Percentiles rank a stretch among this genome's conserved stretches.
Evolutionary conservation across 2,329 filamentous ascomycete species (phyloP).

Genomic region (Amauroascus niger): DNA sequence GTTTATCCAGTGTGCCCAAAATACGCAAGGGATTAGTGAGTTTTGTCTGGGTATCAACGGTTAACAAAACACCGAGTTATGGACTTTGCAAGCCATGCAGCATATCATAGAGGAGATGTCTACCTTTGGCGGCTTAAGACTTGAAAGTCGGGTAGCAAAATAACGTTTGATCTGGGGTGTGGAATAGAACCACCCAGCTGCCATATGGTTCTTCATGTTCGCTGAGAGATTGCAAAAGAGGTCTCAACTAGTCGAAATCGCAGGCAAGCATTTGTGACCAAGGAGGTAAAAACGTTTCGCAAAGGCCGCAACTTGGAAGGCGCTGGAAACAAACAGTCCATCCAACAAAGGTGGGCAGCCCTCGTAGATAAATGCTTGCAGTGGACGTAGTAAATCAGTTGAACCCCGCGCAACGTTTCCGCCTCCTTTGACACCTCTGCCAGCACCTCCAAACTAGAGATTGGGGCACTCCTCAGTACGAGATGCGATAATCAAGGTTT

Average conservation of each 20-base stretch:
- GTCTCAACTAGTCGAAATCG: background rate
- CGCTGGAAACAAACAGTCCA: background rate
- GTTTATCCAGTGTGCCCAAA: constrained; percentile 42
- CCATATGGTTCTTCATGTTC: constrained; percentile 27
- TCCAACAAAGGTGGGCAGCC: too few relatives aligned
- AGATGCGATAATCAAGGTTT: background rate
- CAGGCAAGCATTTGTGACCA: background rate
- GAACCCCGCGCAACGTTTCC: too few relatives aligned
- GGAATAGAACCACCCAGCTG: constrained; percentile 28
- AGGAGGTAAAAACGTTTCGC: background rate
- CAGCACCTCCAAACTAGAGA: background rate
- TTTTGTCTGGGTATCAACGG: background rate
- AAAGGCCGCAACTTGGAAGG: background rate
- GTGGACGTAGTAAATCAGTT: too few relatives aligned
- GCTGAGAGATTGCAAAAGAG: background rate
- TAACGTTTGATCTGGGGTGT: constrained; percentile 27
- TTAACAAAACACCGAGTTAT: background rate
- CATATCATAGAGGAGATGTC: background rate
- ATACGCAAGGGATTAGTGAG: constrained; percentile 43
- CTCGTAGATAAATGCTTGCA: too few relatives aligned
- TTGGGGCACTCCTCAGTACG: background rate
- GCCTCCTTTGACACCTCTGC: too few relatives aligned
- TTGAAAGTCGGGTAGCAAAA: constrained; percentile 27
- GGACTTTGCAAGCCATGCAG: background rate
- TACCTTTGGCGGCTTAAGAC: constrained; percentile 27